A percentile compares a stretch with the other conserved stretches of the same genome.
phyloP scores from a whole-genome alignment of 2,329 filamentous ascomycete genomes.

The Bipolaris sorokiniana region DNA sequence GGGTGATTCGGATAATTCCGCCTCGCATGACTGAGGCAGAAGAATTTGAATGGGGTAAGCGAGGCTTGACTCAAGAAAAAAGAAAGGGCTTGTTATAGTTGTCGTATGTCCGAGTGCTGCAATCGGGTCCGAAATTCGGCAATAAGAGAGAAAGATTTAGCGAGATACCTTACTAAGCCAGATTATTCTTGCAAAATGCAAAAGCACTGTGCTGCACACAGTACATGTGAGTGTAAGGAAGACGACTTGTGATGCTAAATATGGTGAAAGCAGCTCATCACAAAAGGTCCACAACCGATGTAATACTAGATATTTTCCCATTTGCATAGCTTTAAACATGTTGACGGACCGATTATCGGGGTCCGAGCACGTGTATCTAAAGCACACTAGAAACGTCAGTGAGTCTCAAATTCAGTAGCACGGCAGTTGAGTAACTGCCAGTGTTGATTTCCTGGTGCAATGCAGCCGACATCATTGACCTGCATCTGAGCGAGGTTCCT shows the following conservation, averaged over 20 bases:
- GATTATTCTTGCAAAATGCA: background rate
- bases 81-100: too few relatives aligned
- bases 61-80: too few relatives aligned
- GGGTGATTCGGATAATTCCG: too few relatives aligned
- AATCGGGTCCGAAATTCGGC: background rate
- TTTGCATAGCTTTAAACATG: background rate
- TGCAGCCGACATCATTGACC: background rate
- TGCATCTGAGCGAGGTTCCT: background rate
- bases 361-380: background rate
- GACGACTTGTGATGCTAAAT: background rate
- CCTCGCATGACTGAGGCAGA: too few relatives aligned
- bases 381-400: background rate
- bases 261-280: background rate
- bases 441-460: background rate
- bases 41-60: too few relatives aligned
- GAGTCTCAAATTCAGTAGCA: background rate
- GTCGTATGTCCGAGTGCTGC: too few relatives aligned
- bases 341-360: constrained; percentile 1
- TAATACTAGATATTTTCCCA: background rate
- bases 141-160: background rate
- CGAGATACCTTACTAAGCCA: background rate
- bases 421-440: background rate
- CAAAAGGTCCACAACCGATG: background rate
- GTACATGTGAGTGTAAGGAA: background rate
- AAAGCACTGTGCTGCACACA: background rate